phyloP scores from a whole-genome alignment of 1,284 basidiomycete species.

The Pterula multifida region DNA sequence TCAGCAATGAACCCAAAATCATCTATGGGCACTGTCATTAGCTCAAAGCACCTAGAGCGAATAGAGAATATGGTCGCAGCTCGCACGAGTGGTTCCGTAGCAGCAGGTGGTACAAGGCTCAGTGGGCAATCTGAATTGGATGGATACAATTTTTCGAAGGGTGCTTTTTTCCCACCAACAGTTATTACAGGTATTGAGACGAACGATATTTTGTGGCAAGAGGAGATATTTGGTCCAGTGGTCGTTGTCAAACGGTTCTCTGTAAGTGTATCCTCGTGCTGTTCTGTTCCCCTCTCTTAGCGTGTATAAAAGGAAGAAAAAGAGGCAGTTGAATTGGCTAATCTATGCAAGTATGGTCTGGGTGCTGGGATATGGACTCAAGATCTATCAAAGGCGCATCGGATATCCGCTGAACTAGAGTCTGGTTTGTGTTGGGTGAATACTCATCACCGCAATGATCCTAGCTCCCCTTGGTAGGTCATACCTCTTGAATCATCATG shows the following conservation, averaged over 20 bases:
- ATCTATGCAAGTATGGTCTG: constrained; percentile 66
- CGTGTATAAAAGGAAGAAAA: constrained; percentile 34
- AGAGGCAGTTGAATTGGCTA: constrained; percentile 59
- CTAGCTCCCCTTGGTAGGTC: constrained; percentile 70
- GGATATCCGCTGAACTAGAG: constrained; percentile 53
- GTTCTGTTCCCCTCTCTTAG: neutral
- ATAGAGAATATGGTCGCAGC: constrained; percentile 45
- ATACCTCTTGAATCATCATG: neutral
- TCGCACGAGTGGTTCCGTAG: constrained; percentile 33
- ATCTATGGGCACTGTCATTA: constrained; percentile 71
- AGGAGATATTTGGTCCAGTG: constrained; percentile 76
- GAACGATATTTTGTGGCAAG: constrained; percentile 60
- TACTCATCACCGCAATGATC: constrained; percentile 78
- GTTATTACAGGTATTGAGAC: constrained; percentile 48
- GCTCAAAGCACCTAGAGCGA: constrained; percentile 44
- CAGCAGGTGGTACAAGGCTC: constrained; percentile 57
- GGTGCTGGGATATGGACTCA: constrained; percentile 75
- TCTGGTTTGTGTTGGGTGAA: constrained; percentile 78
- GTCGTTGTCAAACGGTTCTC: constrained; percentile 56
- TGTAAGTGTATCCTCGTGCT: constrained; percentile 35
- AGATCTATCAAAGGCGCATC: constrained; percentile 61
- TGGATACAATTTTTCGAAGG: constrained; percentile 51
- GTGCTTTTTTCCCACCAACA: constrained; percentile 70
- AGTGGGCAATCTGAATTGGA: constrained; percentile 49
- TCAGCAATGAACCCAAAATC: constrained; percentile 57